A percentile compares a stretch with the other conserved stretches of the same genome.
Conservation (phyloP, 768 basidiomycete genomes). For the Suillus ampliporus region DNA sequence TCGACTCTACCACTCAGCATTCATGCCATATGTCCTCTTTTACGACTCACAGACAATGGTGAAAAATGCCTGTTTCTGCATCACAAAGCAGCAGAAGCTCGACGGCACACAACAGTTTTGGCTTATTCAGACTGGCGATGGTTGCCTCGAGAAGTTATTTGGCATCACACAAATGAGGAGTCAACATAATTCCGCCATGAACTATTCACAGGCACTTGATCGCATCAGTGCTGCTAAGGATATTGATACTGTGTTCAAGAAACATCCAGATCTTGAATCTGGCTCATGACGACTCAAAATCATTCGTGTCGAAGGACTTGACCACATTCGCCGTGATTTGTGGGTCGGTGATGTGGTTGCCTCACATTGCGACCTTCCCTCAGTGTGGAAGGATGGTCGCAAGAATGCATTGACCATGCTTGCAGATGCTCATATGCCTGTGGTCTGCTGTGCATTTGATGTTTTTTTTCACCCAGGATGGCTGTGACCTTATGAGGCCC, state of each 20-base stretch:
- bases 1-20: constrained; percentile 22
- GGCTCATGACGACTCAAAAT: constrained; percentile 26
- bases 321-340: constrained; percentile 24
- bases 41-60: constrained; percentile 36
- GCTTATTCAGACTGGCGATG: constrained; percentile 32
- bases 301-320: constrained; percentile 12
- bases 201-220: constrained; percentile 11
- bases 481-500: background rate
- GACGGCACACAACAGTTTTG: constrained; percentile 20
- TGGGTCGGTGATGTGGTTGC: background rate
- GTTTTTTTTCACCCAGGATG: background rate
- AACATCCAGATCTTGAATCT: constrained; percentile 27
- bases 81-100: constrained; percentile 30
- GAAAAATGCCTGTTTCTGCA: constrained; percentile 31
- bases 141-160: constrained; percentile 37
- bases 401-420: background rate
- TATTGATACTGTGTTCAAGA: constrained; percentile 25
- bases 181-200: constrained; percentile 15
- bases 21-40: constrained; percentile 38
- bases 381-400: background rate
- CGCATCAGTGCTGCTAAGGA: constrained; percentile 19
- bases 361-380: background rate
- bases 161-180: constrained; percentile 29
- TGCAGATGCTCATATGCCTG: background rate
- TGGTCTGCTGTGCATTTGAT: background rate